Evolutionary conservation across 2,329 filamentous ascomycete genomes (phyloP).

Genomic region (Talaromyces sp.): DNA sequence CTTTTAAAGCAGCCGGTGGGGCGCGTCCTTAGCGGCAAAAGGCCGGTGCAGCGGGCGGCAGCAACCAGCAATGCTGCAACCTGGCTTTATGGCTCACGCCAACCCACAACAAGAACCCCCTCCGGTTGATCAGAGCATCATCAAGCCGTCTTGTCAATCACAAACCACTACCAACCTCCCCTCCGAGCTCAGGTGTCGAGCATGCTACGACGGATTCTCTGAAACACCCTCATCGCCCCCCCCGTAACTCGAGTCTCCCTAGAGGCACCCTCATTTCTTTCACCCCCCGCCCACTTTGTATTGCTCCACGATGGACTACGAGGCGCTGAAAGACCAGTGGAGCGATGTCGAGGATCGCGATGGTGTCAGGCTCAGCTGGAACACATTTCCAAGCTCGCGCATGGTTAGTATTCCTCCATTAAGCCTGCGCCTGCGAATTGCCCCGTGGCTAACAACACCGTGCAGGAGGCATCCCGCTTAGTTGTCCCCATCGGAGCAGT

Average conservation of each 20-base stretch:
- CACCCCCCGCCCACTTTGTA: slow-evolving; percentile 10
- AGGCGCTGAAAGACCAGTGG: slow-evolving; percentile 92
- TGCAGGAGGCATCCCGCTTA: slow-evolving; percentile 83
- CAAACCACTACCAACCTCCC: slow-evolving; percentile 23
- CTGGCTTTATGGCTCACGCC: slow-evolving; percentile 38
- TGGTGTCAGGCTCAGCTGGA: slow-evolving; percentile 95
- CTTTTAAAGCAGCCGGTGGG: slow-evolving; percentile 22
- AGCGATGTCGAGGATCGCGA: slow-evolving; percentile 94
- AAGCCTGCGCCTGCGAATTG: slow-evolving; percentile 13
- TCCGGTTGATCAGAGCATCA: slow-evolving; percentile 23
- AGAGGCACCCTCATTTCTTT: slow-evolving; percentile 14
- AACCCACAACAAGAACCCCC: slow-evolving; percentile 27
- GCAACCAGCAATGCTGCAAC: slow-evolving; percentile 39
- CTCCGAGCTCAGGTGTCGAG: slow-evolving; percentile 27
- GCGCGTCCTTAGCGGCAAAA: slow-evolving; percentile 11
- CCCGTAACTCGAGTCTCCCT: slow-evolving; percentile 17
- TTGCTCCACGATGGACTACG: slow-evolving; percentile 70
- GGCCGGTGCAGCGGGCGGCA: slow-evolving; percentile 28
- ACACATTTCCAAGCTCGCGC: slow-evolving; percentile 94
- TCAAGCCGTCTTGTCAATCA: background rate
- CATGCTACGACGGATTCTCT: slow-evolving; percentile 23
- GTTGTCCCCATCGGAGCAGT: slow-evolving; percentile 94
- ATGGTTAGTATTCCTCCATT: slow-evolving; percentile 63
- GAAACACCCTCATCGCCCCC: slow-evolving; percentile 11
- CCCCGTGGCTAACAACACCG: slow-evolving; percentile 8